Base-by-base conservation (phyloP, 345 rosid species). In the Passiflora organensis region DNA sequence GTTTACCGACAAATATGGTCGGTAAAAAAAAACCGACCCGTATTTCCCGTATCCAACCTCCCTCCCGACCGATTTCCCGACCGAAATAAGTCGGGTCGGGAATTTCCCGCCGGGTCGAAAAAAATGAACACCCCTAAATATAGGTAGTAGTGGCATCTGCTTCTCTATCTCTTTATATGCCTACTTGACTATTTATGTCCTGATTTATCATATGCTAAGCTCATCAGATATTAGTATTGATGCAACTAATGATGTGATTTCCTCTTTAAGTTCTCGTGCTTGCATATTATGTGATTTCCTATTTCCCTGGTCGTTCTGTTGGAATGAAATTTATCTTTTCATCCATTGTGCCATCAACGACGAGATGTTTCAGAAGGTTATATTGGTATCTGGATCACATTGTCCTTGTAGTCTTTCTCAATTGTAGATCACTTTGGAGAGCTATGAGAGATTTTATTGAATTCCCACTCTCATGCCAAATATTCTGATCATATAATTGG, bases 231-330 rank as follows among this genome's bases (percentile, higher is more conserved):
- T 25, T 18, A 19, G 12, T 20, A 32, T 16, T 22, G 23, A 28
- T 28, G 8, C 20, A 51, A 47, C 51, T 15, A 9, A 23, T n/a
- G 38, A 53, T n/a, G n/a, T 28, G 34, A 28, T 42, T 32, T 51
- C 34, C 51, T 9, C 53, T 15, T 46, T 24, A 87, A 81, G 84
- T 85, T 58, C 75, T 85, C 28, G 74, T 86, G 0, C 86, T 85
- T 32, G 77, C 64, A 54, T 85, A 85, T 72, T 82, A 85, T n/a
- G 81, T 67, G 2, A 70, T 85, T 13, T 85, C 93, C 52, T 85
- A 85, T 76, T 85, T 85, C 44, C 91, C 87, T 5, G 87, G 91
- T 32, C 87, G 91, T 50, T 79, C 91, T 37, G 45, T 85, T 5
- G 91, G 87, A 51, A 48, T 84, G 76, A 81, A 77, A 59, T 84